These are phyloP conservation scores for Coniosporium apollinis DNA, from an alignment of 495 filamentous ascomycete genomes.

Conservation along the genomic window DNA sequence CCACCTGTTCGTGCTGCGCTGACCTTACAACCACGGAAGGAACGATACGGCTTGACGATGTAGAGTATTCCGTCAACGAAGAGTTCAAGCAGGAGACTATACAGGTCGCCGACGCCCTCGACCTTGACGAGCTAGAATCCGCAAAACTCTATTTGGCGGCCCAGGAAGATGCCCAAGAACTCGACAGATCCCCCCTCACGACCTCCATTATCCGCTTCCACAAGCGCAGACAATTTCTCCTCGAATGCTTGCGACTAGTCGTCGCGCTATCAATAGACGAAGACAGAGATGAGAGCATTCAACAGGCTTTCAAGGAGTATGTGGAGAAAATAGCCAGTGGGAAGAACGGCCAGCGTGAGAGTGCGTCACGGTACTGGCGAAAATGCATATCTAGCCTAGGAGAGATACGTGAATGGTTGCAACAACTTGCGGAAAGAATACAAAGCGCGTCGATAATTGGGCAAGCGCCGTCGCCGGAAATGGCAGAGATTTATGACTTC, in stretches of 20 bases:
- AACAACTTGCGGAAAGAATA: slow-evolving; percentile 50
- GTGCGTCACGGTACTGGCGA: slow-evolving; percentile 32
- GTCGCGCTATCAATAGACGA: slow-evolving; percentile 46
- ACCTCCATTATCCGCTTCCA: slow-evolving; percentile 76
- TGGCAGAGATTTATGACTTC: slow-evolving; percentile 53
- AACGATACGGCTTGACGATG: slow-evolving; percentile 43
- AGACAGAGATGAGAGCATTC: slow-evolving; percentile 30
- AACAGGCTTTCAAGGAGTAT: slow-evolving; percentile 26
- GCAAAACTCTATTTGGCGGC: slow-evolving; percentile 54
- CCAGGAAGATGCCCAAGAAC: slow-evolving; percentile 41
- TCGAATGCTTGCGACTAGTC: slow-evolving; percentile 67
- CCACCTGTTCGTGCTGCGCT: slow-evolving; percentile 1
- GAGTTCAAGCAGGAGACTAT: slow-evolving; percentile 69
- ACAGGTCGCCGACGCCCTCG: slow-evolving; percentile 66
- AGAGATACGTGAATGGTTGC: slow-evolving; percentile 55
- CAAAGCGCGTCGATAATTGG: slow-evolving; percentile 55
- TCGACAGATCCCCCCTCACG: slow-evolving; percentile 52
- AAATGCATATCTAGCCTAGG: slow-evolving; percentile 59
- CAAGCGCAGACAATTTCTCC: slow-evolving; percentile 52
- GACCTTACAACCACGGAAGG: background rate
- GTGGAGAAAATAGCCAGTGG: slow-evolving; percentile 30
- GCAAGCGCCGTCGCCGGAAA: slow-evolving; percentile 35
- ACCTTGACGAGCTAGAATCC: slow-evolving; percentile 78
- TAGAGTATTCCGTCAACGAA: slow-evolving; percentile 65
- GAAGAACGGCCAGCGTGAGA: slow-evolving; percentile 4